Evolutionary conservation across 768 basidiomycete species (phyloP).

Genomic region (Trametes maxima): DNA sequence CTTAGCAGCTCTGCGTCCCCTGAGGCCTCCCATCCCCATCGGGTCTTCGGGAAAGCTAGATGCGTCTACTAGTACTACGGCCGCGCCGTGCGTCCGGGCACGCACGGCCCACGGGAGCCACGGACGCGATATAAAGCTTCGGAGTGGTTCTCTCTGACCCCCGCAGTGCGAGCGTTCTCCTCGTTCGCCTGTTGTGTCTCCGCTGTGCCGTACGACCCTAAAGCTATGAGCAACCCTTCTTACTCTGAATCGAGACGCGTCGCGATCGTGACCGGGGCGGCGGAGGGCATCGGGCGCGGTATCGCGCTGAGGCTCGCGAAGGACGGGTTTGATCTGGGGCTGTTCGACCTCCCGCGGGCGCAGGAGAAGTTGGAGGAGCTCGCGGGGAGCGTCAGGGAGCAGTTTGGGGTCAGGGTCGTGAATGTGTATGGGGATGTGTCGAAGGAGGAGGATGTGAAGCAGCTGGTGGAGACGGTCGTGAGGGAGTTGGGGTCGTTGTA

Average conservation of each 20-base stretch:
- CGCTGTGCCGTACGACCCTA: neutral
- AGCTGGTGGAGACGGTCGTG: constrained; percentile 38
- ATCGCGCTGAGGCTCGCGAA: constrained; percentile 31
- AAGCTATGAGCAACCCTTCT: neutral
- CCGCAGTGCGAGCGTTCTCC: no score
- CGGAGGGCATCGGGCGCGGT: constrained; percentile 34
- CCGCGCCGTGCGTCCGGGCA: no score
- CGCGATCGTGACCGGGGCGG: constrained; percentile 35
- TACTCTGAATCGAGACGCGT: constrained; percentile 14
- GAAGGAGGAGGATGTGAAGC: constrained; percentile 42
- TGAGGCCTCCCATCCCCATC: no score
- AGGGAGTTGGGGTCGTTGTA: constrained; percentile 46
- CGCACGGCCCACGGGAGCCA: no score
- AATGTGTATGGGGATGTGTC: constrained; percentile 44
- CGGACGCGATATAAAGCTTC: no score
- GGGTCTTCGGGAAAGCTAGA: no score
- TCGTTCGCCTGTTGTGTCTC: neutral
- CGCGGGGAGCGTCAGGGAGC: constrained; percentile 19
- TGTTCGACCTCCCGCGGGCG: constrained; percentile 28
- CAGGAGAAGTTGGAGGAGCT: constrained; percentile 14
- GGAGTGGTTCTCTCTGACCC: no score
- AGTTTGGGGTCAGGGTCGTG: constrained; percentile 26
- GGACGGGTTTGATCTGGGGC: constrained; percentile 28
- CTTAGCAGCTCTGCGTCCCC: no score
- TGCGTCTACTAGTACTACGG: no score